These are phyloP conservation scores for Metroxylon sagu DNA, from an alignment of 176 grass and related monocot genomes.

Conservation along the genomic window DNA sequence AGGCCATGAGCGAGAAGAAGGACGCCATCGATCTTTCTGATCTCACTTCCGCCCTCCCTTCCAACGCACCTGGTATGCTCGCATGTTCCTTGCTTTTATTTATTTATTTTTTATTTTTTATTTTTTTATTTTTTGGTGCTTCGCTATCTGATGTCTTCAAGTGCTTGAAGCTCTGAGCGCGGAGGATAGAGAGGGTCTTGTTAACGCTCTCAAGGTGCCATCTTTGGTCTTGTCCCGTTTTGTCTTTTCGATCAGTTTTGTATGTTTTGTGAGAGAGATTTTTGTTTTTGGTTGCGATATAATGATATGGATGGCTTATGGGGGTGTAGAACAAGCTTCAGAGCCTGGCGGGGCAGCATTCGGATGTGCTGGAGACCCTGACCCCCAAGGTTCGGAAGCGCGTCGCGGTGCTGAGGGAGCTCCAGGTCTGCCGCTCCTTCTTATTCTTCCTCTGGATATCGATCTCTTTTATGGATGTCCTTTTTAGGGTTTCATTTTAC, in stretches of 20 bases:
- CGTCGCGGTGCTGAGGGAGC: constrained; percentile 8
- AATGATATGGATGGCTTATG: not conserved
- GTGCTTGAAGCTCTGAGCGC: constrained; percentile 9
- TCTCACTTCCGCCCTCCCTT: not conserved
- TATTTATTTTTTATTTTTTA: not conserved
- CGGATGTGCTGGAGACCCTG: constrained; percentile 15
- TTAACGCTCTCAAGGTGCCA: constrained; percentile 25
- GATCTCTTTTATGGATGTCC: too few species aligned
- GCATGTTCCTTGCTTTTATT: not conserved
- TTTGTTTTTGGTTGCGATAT: too few species aligned
- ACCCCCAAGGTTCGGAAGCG: constrained; percentile 17
- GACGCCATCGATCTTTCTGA: constrained; percentile 1
- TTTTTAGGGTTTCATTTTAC: too few species aligned
- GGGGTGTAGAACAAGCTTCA: constrained; percentile 15
- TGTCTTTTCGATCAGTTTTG: too few species aligned
- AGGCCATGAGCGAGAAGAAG: not conserved
- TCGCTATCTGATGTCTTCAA: not conserved
- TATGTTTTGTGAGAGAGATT: too few species aligned
- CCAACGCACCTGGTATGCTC: not conserved
- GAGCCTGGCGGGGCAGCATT: constrained; percentile 15
- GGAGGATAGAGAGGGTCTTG: constrained; percentile 22
- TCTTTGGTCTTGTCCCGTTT: not conserved
- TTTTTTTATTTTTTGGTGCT: too few species aligned
- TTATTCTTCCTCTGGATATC: too few species aligned
- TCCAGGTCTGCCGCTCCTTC: constrained; percentile 8